phyloP scores from a whole-genome alignment of 768 basidiomycete genomes.

The Solioccasus polychromus region DNA sequence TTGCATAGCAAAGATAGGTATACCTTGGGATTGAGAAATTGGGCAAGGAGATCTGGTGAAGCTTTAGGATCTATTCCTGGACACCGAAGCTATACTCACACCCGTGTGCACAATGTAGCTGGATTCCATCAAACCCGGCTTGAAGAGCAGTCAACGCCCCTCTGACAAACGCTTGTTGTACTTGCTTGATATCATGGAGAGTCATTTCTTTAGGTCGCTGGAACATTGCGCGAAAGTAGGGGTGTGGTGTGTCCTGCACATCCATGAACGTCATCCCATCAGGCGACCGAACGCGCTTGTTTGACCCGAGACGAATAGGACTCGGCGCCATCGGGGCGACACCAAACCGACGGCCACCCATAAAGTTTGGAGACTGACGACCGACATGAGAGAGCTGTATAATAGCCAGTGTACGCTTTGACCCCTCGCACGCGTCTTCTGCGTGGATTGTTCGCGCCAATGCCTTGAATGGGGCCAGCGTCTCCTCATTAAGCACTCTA shows the following conservation, averaged over 20 bases:
- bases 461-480: conserved; percentile 46
- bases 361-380: conserved; percentile 73
- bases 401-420: conserved; percentile 45
- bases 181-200: conserved; percentile 53
- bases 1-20: neutral
- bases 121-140: conserved; percentile 82
- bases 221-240: conserved; percentile 46
- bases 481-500: conserved; percentile 36
- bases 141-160: conserved; percentile 63
- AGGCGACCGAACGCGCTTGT: conserved; percentile 4
- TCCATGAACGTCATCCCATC: conserved; percentile 5
- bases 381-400: conserved; percentile 85
- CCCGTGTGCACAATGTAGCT: conserved; percentile 84
- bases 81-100: conserved; percentile 47
- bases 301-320: conserved; percentile 46
- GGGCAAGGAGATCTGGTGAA: conserved; percentile 65
- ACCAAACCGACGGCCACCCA: conserved; percentile 66
- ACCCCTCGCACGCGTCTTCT: conserved; percentile 4
- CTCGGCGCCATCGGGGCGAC: conserved; percentile 70
- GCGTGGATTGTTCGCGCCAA: conserved; percentile 54
- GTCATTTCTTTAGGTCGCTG: conserved; percentile 64
- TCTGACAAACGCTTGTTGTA: conserved; percentile 60
- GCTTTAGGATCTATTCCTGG: neutral
- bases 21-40: conserved; percentile 77
- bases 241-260: conserved; percentile 14